Base-by-base conservation (phyloP, 305 asterid species). In the Fraxinus baroniana region DNA sequence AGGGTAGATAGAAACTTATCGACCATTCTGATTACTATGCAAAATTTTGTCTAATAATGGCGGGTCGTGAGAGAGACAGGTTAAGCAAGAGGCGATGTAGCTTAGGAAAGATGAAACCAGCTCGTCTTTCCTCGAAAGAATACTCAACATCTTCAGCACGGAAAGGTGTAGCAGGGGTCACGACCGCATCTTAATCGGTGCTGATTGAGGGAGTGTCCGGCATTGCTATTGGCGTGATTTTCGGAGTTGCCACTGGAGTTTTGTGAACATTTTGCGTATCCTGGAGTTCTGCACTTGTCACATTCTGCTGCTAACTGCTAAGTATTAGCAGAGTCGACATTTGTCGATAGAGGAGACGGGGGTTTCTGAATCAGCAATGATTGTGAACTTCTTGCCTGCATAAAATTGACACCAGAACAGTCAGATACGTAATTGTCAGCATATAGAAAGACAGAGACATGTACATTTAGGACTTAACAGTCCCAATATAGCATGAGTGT, bases 301-400 rank as follows among this genome's bases (percentile, higher is more conserved):
- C 37, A 22, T 80, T 89, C 78, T 80, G 85, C 32, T 86, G 90
- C 84, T 85, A 87, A 33, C n/a, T n/a, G n/a, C n/a, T n/a, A n/a
- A n/a, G 84, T 80, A 83, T 86, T 87, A 80, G 60, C 72, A 28
- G 91, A 80, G 85, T 85, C 82, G 71, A 84, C 87, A 41, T 87
- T 89, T 17, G 90, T 86, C 3, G 97, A 90, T 64, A 95, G 20
- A 74, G 97, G 97, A 32, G 97, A 95, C 77, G 92, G 90, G 52
- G 97, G 90, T 90, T 87, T 93, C 87, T 95, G 78, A 70, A 79
- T 77, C 46, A 77, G 71, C 79, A 85, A 81, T 26, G 83, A 10
- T 71, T 79, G 80, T 1, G 86, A 78, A 83, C 86, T 84, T 22
- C 89, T 88, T 94, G 79, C 90, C 98, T 94, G 90, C 57, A 39